These are phyloP conservation scores for Musa schizocarpa DNA, from an alignment of 176 grass and related monocot species.

Conservation along the genomic window DNA sequence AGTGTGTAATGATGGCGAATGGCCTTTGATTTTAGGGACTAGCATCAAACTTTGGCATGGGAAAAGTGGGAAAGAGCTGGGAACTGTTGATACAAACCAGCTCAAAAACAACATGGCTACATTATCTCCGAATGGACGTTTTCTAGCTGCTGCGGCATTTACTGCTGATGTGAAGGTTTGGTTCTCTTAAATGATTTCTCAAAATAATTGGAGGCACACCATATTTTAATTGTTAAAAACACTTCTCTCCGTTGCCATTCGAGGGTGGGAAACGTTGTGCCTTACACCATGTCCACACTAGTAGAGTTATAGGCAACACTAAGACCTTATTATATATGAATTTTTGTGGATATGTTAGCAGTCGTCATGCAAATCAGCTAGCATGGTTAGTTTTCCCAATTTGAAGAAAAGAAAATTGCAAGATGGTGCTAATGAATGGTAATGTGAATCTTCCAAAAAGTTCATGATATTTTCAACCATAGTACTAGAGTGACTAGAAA, in stretches of 20 bases:
- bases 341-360: too few relatives aligned
- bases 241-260: not conserved
- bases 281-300: not conserved
- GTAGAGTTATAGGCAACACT: not conserved
- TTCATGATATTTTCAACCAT: too few relatives aligned
- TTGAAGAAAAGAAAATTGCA: not conserved
- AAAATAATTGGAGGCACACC: not conserved
- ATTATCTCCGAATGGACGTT: conserved; percentile 85
- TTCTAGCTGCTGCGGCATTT: conserved; percentile 95
- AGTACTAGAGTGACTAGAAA: too few relatives aligned
- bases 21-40: conserved; percentile 40
- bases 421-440: not conserved
- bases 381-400: not conserved
- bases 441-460: too few relatives aligned
- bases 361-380: too few relatives aligned
- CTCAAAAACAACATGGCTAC: conserved; percentile 98
- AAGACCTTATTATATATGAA: not conserved
- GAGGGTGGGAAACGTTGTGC: not conserved
- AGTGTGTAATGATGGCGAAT: not conserved
- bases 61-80: conserved; percentile 84
- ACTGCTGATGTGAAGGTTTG: conserved; percentile 94
- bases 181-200: conserved; percentile 11
- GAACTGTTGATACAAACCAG: conserved; percentile 84
- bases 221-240: not conserved
- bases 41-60: conserved; percentile 98